Evolutionary conservation across 2,329 filamentous ascomycete species (phyloP).

Genomic region (Paracoccidioides lutzii): DNA sequence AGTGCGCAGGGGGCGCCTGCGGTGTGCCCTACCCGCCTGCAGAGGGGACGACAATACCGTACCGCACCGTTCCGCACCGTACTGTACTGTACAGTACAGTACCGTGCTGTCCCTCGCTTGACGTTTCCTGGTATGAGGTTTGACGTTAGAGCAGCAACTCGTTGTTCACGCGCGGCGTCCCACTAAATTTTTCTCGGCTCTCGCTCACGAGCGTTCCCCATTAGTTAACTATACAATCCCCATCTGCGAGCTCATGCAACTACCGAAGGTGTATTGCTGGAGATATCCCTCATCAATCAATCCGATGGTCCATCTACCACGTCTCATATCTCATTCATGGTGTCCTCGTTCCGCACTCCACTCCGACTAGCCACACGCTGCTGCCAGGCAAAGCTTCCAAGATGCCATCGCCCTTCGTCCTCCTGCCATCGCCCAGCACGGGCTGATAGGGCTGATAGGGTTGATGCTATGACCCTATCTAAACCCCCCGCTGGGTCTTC

Average conservation of each 20-base stretch:
- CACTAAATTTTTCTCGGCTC: not conserved
- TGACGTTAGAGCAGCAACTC: too few relatives aligned
- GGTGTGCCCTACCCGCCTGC: too few relatives aligned
- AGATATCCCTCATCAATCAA: not conserved
- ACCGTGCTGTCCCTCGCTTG: too few relatives aligned
- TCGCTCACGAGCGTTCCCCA: not conserved
- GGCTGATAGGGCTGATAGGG: not conserved
- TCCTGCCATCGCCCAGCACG: not conserved
- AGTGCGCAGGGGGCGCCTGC: too few relatives aligned
- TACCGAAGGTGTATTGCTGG: not conserved
- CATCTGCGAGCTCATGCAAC: not conserved
- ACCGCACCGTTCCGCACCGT: too few relatives aligned
- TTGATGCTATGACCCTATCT: not conserved
- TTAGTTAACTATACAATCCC: not conserved
- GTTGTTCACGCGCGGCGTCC: too few relatives aligned
- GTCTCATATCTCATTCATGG: not conserved
- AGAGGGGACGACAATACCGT: too few relatives aligned
- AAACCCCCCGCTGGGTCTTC: not conserved
- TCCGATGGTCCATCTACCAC: not conserved
- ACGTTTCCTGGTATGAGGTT: too few relatives aligned
- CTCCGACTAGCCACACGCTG: constrained; percentile 1
- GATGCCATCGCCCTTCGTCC: not conserved
- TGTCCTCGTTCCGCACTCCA: not conserved
- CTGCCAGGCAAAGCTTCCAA: not conserved
- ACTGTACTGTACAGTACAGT: too few relatives aligned